phyloP scores from a whole-genome alignment of 192 early-diverging fungal species.

The Coemansia sp. region DNA sequence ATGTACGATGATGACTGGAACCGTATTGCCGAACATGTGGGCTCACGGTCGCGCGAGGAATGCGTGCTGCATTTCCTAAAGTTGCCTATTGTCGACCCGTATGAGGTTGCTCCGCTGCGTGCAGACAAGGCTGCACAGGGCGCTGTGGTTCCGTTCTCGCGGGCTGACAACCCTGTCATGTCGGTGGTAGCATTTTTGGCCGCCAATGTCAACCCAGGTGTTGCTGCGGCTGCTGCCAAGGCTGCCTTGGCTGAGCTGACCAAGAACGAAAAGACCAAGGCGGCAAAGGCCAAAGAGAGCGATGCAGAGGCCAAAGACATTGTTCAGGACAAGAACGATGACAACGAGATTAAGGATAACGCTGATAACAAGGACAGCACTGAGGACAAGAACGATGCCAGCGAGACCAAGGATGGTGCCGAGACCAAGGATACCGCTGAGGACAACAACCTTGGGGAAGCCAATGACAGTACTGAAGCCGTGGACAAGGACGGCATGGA shows the following conservation, averaged over 20 bases:
- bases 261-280: constrained; percentile 1
- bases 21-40: constrained; percentile 88
- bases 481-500: constrained; percentile 13
- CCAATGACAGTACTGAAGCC: constrained; percentile 10
- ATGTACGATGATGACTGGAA: constrained; percentile 94
- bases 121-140: constrained; percentile 54
- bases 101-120: constrained; percentile 52
- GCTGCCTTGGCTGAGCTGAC: constrained; percentile 74
- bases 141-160: constrained; percentile 69
- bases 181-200: constrained; percentile 87
- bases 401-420: not conserved
- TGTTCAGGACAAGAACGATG: constrained; percentile 2
- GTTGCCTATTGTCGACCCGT: constrained; percentile 86
- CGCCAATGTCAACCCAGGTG: constrained; percentile 79
- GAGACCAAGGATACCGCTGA: not conserved
- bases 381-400: constrained; percentile 8
- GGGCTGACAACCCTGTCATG: constrained; percentile 89
- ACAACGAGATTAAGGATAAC: not conserved
- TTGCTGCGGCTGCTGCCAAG: constrained; percentile 84
- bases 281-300: not conserved
- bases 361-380: not conserved
- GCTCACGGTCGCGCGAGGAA: constrained; percentile 83
- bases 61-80: constrained; percentile 88
- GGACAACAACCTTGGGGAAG: not conserved
- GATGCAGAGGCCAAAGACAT: not conserved